These are phyloP conservation scores for Curvularia verruculosa DNA, from an alignment of 2,329 filamentous ascomycete species.

Conservation along the genomic window DNA sequence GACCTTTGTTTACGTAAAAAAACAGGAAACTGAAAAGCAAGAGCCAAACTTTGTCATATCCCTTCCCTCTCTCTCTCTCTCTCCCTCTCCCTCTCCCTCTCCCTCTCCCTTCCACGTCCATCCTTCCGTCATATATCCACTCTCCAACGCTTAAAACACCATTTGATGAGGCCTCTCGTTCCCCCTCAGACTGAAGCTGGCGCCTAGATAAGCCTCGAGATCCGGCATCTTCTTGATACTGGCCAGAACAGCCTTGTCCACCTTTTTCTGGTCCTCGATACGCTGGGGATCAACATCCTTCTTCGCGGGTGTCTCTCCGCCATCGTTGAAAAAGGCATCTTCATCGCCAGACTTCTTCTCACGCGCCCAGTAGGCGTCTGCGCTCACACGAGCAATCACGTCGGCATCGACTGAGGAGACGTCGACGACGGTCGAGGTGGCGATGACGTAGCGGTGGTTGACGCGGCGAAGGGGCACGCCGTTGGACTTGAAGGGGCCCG, in stretches of 20 bases:
- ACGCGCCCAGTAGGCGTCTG: conserved; percentile 89
- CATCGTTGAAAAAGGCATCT: conserved; percentile 99
- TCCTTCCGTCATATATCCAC: not conserved
- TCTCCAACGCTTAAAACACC: conserved; percentile 71
- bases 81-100: too few species aligned
- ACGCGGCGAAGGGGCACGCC: conserved; percentile 93
- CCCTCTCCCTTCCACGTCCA: too few species aligned
- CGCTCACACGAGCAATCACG: conserved; percentile 76
- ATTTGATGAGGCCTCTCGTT: conserved; percentile 99
- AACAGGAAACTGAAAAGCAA: too few species aligned
- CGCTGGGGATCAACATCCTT: conserved; percentile 91
- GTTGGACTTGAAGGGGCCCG: conserved; percentile 99
- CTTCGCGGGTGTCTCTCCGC: conserved; percentile 88
- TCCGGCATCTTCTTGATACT: conserved; percentile 97
- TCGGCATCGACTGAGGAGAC: conserved; percentile 77
- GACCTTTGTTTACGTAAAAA: too few species aligned
- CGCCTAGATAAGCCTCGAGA: conserved; percentile 88
- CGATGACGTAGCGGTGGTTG: conserved; percentile 92
- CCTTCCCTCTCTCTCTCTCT: too few species aligned
- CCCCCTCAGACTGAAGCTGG: conserved; percentile 96
- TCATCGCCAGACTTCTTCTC: conserved; percentile 80
- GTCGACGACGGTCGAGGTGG: conserved; percentile 82
- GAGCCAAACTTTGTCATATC: not conserved
- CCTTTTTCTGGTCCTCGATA: conserved; percentile 95
- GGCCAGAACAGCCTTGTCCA: conserved; percentile 92